Percentiles rank a stretch among this genome's conserved stretches.
Evolutionary conservation across 208 protist genomes (phyloP).

Genomic region (Wallacemonas sp.): DNA sequence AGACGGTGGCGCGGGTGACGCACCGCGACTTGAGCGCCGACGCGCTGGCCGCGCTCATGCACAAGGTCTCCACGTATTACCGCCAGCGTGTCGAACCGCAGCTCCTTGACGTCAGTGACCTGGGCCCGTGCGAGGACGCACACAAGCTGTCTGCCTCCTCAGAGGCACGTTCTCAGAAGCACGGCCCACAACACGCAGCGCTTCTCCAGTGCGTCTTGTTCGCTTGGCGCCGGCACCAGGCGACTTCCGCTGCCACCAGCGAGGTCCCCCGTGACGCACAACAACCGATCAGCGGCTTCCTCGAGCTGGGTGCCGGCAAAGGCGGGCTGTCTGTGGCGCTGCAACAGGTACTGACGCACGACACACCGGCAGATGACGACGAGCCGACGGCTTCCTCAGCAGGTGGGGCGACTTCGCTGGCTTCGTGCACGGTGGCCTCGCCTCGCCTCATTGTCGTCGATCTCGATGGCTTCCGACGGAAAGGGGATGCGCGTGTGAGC

Average conservation of each 20-base stretch:
- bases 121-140: background rate
- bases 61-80: constrained; percentile 22
- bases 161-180: constrained; percentile 39
- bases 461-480: constrained; percentile 63
- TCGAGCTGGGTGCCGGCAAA: constrained; percentile 80
- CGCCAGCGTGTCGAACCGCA: constrained; percentile 12
- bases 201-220: constrained; percentile 44
- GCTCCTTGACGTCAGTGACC: background rate
- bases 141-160: background rate
- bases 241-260: background rate
- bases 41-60: constrained; percentile 15
- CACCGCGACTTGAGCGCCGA: constrained; percentile 17
- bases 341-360: constrained; percentile 35
- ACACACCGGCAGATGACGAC: background rate
- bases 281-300: constrained; percentile 35
- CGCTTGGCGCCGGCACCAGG: background rate
- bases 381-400: background rate
- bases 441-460: constrained; percentile 61
- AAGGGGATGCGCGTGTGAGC: constrained; percentile 64
- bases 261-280: background rate
- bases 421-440: background rate
- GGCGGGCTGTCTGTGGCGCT: constrained; percentile 66
- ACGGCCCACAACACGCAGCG: constrained; percentile 58
- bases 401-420: background rate
- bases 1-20: background rate